Percentiles rank a stretch among this genome's conserved stretches.
These are phyloP conservation scores for Cadophora sp. DNA, from an alignment of 2,329 filamentous ascomycete genomes.

Conservation along the genomic window DNA sequence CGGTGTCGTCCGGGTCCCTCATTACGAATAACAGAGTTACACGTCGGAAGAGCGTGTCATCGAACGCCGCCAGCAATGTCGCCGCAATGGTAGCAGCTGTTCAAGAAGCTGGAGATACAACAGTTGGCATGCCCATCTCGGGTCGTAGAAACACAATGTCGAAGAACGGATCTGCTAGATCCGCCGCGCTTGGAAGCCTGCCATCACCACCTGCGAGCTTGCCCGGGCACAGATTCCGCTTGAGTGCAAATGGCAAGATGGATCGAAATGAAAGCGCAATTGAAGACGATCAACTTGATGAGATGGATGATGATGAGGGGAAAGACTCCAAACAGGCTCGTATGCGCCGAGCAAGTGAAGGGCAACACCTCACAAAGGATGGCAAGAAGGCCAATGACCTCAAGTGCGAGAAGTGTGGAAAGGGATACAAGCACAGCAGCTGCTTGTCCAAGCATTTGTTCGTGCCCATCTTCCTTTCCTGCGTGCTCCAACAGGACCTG, in stretches of 20 bases:
- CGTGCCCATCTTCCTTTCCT: constrained; percentile 69
- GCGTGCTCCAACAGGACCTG: constrained; percentile 45
- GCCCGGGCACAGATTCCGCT: constrained; percentile 59
- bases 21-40: constrained; percentile 86
- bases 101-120: constrained; percentile 67
- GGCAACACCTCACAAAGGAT: constrained; percentile 81
- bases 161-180: constrained; percentile 62
- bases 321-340: constrained; percentile 53
- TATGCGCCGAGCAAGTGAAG: constrained; percentile 78
- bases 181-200: constrained; percentile 61
- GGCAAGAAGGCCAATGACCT: constrained; percentile 84
- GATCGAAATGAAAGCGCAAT: constrained; percentile 67
- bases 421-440: constrained; percentile 99
- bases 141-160: constrained; percentile 73
- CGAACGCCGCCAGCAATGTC: constrained; percentile 73
- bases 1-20: constrained; percentile 76
- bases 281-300: constrained; percentile 69
- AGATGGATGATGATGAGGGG: constrained; percentile 59
- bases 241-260: constrained; percentile 56
- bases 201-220: constrained; percentile 73
- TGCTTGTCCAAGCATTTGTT: constrained; percentile 99
- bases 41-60: constrained; percentile 90
- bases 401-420: constrained; percentile 96
- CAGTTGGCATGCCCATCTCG: constrained; percentile 62
- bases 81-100: constrained; percentile 78